Evolutionary conservation across 345 rosid species (phyloP).

Genomic region (Turritis glabra): DNA sequence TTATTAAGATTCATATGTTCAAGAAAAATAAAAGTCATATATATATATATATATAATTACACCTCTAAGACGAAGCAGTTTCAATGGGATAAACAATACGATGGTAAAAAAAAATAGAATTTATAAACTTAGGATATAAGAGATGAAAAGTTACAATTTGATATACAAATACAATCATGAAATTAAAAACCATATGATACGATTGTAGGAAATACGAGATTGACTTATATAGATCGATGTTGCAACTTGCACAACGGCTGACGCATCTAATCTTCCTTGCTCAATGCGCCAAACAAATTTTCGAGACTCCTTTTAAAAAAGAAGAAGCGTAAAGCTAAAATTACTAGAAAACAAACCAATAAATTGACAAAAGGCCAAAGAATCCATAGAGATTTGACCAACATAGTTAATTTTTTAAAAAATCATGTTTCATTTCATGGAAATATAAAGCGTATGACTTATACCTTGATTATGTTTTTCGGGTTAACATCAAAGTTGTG

Average conservation of each 20-base stretch:
- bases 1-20: no score
- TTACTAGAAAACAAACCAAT: neutral
- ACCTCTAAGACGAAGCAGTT: no score
- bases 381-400: neutral
- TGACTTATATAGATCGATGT: constrained; percentile 27
- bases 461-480: no score
- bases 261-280: constrained; percentile 33
- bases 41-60: no score
- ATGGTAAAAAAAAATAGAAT: neutral
- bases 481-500: no score
- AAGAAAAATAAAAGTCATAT: no score
- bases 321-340: neutral
- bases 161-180: neutral
- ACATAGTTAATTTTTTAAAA: neutral
- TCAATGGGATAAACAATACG: no score
- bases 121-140: neutral
- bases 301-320: neutral
- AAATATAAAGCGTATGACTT: neutral
- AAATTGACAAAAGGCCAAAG: neutral
- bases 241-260: constrained; percentile 26
- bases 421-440: neutral
- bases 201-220: constrained; percentile 28
- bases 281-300: constrained; percentile 28
- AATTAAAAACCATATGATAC: neutral
- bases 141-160: constrained; percentile 24